These are phyloP conservation scores for Skeletonema costatum DNA, from an alignment of 108 stramenopile species.

Conservation along the genomic window DNA sequence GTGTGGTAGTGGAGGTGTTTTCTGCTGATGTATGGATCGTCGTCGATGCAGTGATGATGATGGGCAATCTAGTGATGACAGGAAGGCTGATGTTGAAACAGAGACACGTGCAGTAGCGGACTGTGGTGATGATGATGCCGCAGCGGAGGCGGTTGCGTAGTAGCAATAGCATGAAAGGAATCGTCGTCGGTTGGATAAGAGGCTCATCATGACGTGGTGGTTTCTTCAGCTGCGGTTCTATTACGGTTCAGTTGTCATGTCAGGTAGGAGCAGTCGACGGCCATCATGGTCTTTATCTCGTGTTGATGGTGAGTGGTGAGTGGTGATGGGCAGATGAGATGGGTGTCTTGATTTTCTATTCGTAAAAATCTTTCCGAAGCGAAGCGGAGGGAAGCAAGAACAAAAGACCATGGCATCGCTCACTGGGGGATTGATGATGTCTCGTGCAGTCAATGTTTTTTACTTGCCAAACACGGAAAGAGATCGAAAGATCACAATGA, in stretches of 20 bases:
- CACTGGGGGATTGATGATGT: constrained; percentile 87
- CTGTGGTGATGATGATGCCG: not conserved
- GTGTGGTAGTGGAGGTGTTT: not conserved
- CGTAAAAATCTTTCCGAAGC: too few species aligned
- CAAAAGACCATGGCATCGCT: constrained; percentile 42
- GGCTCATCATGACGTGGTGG: not conserved
- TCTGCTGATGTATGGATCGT: not conserved
- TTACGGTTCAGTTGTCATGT: too few species aligned
- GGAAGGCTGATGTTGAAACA: not conserved
- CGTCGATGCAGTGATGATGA: not conserved
- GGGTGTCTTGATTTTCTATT: too few species aligned
- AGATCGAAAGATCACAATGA: constrained; percentile 67
- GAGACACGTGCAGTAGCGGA: not conserved
- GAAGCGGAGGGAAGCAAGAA: too few species aligned
- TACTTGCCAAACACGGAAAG: constrained; percentile 51
- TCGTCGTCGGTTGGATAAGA: not conserved
- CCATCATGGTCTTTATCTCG: too few species aligned
- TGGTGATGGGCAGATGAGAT: too few species aligned
- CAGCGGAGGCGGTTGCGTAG: not conserved
- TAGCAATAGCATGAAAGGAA: not conserved
- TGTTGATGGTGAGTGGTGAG: too few species aligned
- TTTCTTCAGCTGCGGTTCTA: too few species aligned
- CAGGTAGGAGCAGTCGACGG: too few species aligned
- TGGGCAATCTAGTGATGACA: not conserved
- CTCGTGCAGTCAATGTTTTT: constrained; percentile 63